These are phyloP conservation scores for Taphrina confusa DNA, from an alignment of 1,139 yeast genomes.

Conservation along the genomic window DNA sequence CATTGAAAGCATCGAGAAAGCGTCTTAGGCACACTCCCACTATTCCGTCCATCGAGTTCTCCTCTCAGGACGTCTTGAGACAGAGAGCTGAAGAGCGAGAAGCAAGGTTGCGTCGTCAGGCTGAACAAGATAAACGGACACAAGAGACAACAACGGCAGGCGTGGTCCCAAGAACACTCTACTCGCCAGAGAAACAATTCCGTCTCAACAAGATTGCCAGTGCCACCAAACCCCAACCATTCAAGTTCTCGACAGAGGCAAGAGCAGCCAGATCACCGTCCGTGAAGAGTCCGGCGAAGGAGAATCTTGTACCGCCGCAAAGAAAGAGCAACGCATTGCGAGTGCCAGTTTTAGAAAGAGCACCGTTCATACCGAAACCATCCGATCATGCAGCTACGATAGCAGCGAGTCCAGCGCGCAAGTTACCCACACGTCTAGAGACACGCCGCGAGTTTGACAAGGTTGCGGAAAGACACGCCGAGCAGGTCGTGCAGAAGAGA, in stretches of 20 bases:
- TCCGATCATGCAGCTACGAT: slow-evolving; percentile 4
- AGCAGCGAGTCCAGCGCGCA: slow-evolving; percentile 27
- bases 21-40: neutral
- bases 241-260: slow-evolving; percentile 11
- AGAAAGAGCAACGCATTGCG: neutral
- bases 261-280: slow-evolving; percentile 10
- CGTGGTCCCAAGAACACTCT: slow-evolving; percentile 3
- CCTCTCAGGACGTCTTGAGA: neutral
- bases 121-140: neutral
- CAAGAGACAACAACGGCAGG: neutral
- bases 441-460: slow-evolving; percentile 14
- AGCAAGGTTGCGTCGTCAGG: neutral
- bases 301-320: neutral
- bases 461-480: slow-evolving; percentile 24
- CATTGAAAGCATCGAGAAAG: neutral
- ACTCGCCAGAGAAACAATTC: slow-evolving; percentile 17
- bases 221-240: slow-evolving; percentile 11
- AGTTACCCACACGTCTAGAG: slow-evolving; percentile 6
- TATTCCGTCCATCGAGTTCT: neutral
- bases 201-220: neutral
- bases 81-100: neutral
- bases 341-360: slow-evolving; percentile 8
- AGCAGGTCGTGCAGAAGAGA: slow-evolving; percentile 4
- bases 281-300: neutral
- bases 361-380: slow-evolving; percentile 23